phyloP scores from a whole-genome alignment of 2,329 filamentous ascomycete species.

The Botrytis fragariae region DNA sequence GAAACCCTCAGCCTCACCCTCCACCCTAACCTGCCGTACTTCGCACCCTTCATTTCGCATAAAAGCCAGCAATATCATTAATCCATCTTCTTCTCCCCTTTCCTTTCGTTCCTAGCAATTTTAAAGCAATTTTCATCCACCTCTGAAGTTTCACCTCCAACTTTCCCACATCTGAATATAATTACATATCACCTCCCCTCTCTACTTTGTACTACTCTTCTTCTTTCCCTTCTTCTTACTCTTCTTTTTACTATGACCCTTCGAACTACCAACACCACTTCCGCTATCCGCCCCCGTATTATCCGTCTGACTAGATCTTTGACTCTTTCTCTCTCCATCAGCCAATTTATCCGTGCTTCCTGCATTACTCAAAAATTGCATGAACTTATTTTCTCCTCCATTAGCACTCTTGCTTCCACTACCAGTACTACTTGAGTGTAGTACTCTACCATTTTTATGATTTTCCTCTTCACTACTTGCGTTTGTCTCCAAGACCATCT shows the following conservation, averaged over 20 bases:
- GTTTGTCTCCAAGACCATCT: conserved; percentile 71
- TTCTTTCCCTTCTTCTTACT: conserved; percentile 14
- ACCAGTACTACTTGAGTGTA: conserved; percentile 15
- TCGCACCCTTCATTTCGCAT: neutral
- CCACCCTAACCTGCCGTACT: neutral
- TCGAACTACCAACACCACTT: neutral
- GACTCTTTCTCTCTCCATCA: neutral
- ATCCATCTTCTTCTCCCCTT: neutral
- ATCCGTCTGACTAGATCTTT: conserved; percentile 5
- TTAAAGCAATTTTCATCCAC: neutral
- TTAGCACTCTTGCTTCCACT: conserved; percentile 14
- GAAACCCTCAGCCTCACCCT: neutral
- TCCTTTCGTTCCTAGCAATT: neutral
- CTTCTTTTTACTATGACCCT: neutral
- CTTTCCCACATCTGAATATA: neutral
- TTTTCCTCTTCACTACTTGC: conserved; percentile 2
- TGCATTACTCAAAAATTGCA: conserved; percentile 10
- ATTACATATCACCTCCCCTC: neutral
- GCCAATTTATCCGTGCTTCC: neutral
- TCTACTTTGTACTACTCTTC: neutral
- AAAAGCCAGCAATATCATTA: conserved; percentile 5
- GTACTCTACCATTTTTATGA: neutral
- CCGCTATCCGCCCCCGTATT: neutral
- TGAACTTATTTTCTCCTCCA: neutral
- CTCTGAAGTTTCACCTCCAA: neutral